Evolutionary conservation across 108 stramenopile species (phyloP), one percentile per base, ranked within the genome.

Genomic region (Craspedostauros australis): DNA sequence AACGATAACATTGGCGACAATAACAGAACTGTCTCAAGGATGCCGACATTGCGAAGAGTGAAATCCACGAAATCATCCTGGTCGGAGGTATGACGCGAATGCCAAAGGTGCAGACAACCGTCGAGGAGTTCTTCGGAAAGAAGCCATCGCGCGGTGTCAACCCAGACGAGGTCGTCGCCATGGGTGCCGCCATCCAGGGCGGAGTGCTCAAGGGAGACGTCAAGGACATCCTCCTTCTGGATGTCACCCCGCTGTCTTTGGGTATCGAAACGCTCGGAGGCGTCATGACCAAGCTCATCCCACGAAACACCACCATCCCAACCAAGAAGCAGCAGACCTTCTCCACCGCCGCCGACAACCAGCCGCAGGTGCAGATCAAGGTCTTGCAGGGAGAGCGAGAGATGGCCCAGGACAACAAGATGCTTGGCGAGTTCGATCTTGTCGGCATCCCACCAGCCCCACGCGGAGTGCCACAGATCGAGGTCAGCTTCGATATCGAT

Each of bases 71-170:
- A 61, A 93, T 99, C 47, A 92, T 99, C 43, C 79, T 99, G 19
- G 99, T 99, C 7, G 99, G 99, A 46, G 99, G 99, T 63, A 98
- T 98, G 98, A 96, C 95, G 26, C 95, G 99, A 40, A 99, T 99
- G 97, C 99, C 99, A 25, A 96, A 98, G 84, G 99, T 99, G 5
- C 95, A 97, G 73, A 77, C 82, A 11, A 94, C 90, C 19, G 98
- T 99, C 20, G 95, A 97, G 77, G 71, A 86, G 46, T 97, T 97
- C 77, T 99, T 99, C 63, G 96, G 95, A 15, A 76, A 76, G 54
- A 77, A 72, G 31, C 86, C 86, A 32, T 85, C 83, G 2, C 73
- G 94, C 27, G 96, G 96, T 21, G 99, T 99, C 41, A 99, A 99
- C 71, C 98, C 99, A 46, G 99, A 99, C 67, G 99, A 99, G 70